Percentiles rank a stretch among this genome's conserved stretches.
These are phyloP conservation scores for Kodamaea sagamina DNA, from an alignment of 805 yeast genomes.

Conservation along the genomic window DNA sequence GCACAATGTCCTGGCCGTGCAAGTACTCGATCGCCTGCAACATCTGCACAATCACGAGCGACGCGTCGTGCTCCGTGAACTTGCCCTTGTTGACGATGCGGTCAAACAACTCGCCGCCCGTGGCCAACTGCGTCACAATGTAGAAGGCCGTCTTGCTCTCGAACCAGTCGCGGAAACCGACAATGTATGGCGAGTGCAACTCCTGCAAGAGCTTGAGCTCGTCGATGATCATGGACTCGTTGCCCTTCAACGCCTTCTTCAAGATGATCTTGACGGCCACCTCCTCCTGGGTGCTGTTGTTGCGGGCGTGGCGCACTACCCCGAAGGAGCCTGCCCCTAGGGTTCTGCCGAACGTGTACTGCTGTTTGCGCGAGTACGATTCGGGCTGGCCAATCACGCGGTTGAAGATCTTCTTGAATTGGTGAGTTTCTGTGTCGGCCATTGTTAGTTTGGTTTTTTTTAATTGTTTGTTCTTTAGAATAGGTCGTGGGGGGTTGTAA, in stretches of 20 bases:
- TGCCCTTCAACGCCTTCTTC: conserved; percentile 80
- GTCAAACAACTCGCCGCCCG: conserved; percentile 95
- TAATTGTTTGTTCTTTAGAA: not conserved
- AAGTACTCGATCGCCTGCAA: conserved; percentile 77
- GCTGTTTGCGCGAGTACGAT: conserved; percentile 62
- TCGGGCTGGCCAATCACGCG: conserved; percentile 73
- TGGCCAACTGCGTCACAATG: conserved; percentile 90
- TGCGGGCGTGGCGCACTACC: conserved; percentile 77
- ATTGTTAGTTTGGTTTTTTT: not conserved
- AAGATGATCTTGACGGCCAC: conserved; percentile 90
- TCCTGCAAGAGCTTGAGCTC: conserved; percentile 72
- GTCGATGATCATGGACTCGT: conserved; percentile 74
- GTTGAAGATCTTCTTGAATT: conserved; percentile 44
- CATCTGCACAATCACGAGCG: conserved; percentile 69
- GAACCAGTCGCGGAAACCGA: conserved; percentile 89
- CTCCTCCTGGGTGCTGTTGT: conserved; percentile 52
- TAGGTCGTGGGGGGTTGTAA: not conserved
- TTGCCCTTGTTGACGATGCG: conserved; percentile 77
- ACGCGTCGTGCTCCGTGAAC: conserved; percentile 89
- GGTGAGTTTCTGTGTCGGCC: conserved; percentile 18
- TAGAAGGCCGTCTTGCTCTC: conserved; percentile 90
- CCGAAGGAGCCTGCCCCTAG: conserved; percentile 97
- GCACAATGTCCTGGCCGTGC: conserved; percentile 79
- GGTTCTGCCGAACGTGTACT: conserved; percentile 77
- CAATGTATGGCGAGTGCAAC: conserved; percentile 81